phyloP scores from a whole-genome alignment of 2,329 filamentous ascomycete genomes.

The Spiromastix sp. region DNA sequence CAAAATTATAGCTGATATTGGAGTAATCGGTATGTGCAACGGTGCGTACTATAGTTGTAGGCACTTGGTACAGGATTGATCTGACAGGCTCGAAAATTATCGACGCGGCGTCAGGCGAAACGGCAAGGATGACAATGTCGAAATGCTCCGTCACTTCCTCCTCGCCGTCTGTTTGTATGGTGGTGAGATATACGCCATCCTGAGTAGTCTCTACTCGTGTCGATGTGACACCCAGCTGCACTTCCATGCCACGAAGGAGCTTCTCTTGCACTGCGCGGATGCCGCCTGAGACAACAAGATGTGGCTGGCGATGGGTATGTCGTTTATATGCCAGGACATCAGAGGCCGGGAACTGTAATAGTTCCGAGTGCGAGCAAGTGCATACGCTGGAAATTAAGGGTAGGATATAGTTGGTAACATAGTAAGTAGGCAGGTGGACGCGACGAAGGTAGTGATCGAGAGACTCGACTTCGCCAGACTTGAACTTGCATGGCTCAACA shows the following conservation, averaged over 20 bases:
- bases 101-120: slow-evolving; percentile 44
- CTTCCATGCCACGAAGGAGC: slow-evolving; percentile 32
- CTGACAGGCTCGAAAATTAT: slow-evolving; percentile 37
- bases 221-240: slow-evolving; percentile 28
- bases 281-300: slow-evolving; percentile 42
- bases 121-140: slow-evolving; percentile 44
- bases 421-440: slow-evolving; percentile 40
- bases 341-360: slow-evolving; percentile 43
- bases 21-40: slow-evolving; percentile 34
- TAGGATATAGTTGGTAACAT: slow-evolving; percentile 41
- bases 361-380: slow-evolving; percentile 43
- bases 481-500: slow-evolving; percentile 24
- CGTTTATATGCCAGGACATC: slow-evolving; percentile 44
- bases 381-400: slow-evolving; percentile 46
- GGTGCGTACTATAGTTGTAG: slow-evolving; percentile 40
- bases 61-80: slow-evolving; percentile 32
- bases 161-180: slow-evolving; percentile 11
- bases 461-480: slow-evolving; percentile 29
- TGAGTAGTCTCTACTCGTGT: slow-evolving; percentile 13
- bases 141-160: slow-evolving; percentile 25
- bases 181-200: slow-evolving; percentile 13
- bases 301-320: slow-evolving; percentile 36
- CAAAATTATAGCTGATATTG: slow-evolving; percentile 1
- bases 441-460: slow-evolving; percentile 41
- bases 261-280: slow-evolving; percentile 41